Evolutionary conservation across 2,329 filamentous ascomycete species (phyloP).

Genomic region (Cladosporium velox): DNA sequence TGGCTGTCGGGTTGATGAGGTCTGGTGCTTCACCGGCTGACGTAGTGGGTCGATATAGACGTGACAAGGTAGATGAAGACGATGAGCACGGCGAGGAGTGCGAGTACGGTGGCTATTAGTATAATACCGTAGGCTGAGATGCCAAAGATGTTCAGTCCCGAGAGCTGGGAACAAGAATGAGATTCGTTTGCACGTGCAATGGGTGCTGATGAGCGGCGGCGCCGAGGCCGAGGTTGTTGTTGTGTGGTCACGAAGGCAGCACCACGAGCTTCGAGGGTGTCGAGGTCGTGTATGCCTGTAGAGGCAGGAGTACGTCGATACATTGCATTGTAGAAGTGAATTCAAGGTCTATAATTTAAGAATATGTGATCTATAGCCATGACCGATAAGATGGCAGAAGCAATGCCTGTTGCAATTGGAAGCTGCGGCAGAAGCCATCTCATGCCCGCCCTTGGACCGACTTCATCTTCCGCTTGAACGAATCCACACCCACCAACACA

Average conservation of each 20-base stretch:
- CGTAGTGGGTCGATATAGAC: not conserved
- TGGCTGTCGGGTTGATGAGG: conserved; percentile 37
- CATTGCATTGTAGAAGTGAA: not conserved
- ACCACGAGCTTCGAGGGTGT: conserved; percentile 13
- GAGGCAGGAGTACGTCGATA: not conserved
- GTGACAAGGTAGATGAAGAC: conserved; percentile 3
- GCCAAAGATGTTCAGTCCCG: conserved; percentile 5
- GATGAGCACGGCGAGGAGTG: not conserved
- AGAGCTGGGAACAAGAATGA: conserved; percentile 9
- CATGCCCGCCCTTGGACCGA: not conserved
- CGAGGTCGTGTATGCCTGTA: not conserved
- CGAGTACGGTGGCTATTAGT: not conserved
- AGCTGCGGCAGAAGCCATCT: not conserved
- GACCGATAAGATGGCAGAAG: not conserved
- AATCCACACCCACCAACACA: not conserved
- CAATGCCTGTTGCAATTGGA: not conserved
- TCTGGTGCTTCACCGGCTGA: not conserved
- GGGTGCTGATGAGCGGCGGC: not conserved
- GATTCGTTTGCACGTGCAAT: conserved; percentile 6
- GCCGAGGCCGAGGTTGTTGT: conserved; percentile 12
- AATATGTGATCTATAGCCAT: not conserved
- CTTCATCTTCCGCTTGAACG: conserved; percentile 4
- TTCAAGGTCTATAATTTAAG: not conserved
- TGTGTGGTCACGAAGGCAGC: conserved; percentile 2
- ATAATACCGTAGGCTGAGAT: conserved; percentile 21